Base-by-base conservation (phyloP, 371 early-diverging fungal genomes). In the Batkoa obscura region DNA sequence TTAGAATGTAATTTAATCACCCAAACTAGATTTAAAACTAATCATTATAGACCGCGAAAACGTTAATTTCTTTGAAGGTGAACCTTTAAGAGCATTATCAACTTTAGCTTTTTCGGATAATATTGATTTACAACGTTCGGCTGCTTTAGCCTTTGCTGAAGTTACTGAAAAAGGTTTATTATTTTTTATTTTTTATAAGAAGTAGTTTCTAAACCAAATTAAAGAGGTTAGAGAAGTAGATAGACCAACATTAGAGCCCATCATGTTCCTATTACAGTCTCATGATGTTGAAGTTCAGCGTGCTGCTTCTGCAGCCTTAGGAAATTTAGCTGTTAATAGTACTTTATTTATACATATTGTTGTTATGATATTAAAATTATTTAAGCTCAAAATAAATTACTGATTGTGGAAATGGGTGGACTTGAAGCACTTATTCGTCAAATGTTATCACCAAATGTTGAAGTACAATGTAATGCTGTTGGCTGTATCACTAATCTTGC, bases 401-500 rank as follows among this genome's bases (percentile, higher is more conserved):
- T 84, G 50, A 89, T 93, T 59, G 89, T 93, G 39, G 75, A 81
- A 57, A 72, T 88, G 57, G 88, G 90, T 37, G 91, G 85, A 2
- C 68, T 93, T 33, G 88, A 87, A 56, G 89, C 84, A 41, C 76
- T 93, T n/a, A 81, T 90, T 58, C 77, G 82, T 55, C 86, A 88
- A 65, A 88, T 90, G 88, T 73, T 81, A 38, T 82, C 84, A 15
- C 79, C 81, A 4, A 87, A 87, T 62, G 80, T 84, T 30, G 93
- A 91, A 62, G 89, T 91, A 5, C 89, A 90, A 65, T 88, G 89
- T 62, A 93, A 93, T 67, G 89, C 92, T n/a, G 92, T 90, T 30
- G 94, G 94, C 3, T 91, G 92, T 72, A 88, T 93, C 58, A 93
- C 94, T 0, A 93, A 93, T 60, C 74, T 93, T 55, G 90, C 90